Conservation (phyloP, 352 stramenopile species). For the Pythium pyrilobum region DNA sequence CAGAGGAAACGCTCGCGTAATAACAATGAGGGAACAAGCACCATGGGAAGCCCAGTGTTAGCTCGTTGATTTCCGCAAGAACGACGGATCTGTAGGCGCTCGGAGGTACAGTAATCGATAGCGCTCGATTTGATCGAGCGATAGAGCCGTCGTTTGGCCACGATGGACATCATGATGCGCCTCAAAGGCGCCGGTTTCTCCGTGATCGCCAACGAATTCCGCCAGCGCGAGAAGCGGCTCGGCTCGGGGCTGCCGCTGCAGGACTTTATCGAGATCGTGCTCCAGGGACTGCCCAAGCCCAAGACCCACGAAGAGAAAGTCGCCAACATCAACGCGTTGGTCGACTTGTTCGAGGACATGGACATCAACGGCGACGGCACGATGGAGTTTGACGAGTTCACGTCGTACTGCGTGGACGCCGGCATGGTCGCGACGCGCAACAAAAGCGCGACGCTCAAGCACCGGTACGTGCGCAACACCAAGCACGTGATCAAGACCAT, state of each 20-base stretch:
- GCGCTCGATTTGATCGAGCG: background rate
- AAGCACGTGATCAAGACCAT: conserved; percentile 55
- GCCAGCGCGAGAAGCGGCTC: conserved; percentile 51
- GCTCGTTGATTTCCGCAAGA: background rate
- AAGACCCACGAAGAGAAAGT: conserved; percentile 42
- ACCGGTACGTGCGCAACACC: conserved; percentile 60
- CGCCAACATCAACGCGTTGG: conserved; percentile 47
- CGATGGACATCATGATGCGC: conserved; percentile 82
- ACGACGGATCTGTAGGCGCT: background rate
- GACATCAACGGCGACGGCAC: conserved; percentile 84
- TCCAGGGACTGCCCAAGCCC: conserved; percentile 42
- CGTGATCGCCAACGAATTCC: conserved; percentile 72
- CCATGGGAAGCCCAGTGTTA: too few relatives aligned
- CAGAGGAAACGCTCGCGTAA: too few relatives aligned
- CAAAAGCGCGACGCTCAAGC: conserved; percentile 45
- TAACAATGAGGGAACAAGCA: too few relatives aligned
- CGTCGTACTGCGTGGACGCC: conserved; percentile 81
- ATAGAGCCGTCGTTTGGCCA: background rate
- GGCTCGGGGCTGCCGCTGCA: conserved; percentile 52
- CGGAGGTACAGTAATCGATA: background rate
- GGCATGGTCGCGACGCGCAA: conserved; percentile 69
- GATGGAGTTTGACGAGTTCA: conserved; percentile 87
- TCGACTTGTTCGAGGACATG: conserved; percentile 84
- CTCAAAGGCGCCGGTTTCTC: conserved; percentile 72
- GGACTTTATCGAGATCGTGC: conserved; percentile 81